Evolutionary conservation across 106 monocot genomes (phyloP).

Genomic region (Acorus gramineus): DNA sequence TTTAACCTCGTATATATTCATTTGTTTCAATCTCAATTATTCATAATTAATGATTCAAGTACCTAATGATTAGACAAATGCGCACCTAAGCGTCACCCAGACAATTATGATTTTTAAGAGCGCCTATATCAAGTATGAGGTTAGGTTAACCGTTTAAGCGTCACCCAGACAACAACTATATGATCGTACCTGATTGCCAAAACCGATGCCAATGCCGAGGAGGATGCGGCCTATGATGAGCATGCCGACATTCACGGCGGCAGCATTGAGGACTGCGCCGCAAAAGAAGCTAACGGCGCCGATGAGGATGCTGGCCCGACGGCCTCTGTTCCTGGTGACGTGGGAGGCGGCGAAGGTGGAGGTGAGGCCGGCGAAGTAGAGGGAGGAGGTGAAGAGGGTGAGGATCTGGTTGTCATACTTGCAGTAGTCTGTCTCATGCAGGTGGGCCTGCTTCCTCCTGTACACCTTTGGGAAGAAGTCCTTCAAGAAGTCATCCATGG

Average conservation of each 20-base stretch:
- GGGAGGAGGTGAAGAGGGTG: conserved; percentile 61
- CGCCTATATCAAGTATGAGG: no score
- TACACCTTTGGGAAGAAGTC: conserved; percentile 47
- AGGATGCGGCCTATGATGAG: conserved; percentile 50
- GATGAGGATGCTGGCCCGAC: conserved; percentile 31
- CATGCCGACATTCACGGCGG: conserved; percentile 37
- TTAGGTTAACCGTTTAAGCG: no score
- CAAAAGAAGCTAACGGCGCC: conserved; percentile 45
- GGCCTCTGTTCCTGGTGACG: conserved; percentile 43
- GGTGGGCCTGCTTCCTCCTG: conserved; percentile 31
- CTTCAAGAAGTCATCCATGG: conserved; percentile 55
- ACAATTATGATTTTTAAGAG: no score
- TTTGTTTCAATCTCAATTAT: no score
- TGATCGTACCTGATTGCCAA: conserved; percentile 34
- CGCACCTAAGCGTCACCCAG: no score
- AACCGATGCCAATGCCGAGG: conserved; percentile 51
- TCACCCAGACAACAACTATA: no score
- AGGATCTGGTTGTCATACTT: conserved; percentile 53
- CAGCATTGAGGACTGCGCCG: conserved; percentile 36
- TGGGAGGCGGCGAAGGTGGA: conserved; percentile 43
- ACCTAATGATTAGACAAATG: no score
- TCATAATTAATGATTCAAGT: no score
- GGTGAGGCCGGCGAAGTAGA: conserved; percentile 52
- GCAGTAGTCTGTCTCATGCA: conserved; percentile 53
- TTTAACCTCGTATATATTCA: no score